Base-by-base conservation (phyloP, 2,329 filamentous ascomycete species). In the Fusarium tanahbumbuense region DNA sequence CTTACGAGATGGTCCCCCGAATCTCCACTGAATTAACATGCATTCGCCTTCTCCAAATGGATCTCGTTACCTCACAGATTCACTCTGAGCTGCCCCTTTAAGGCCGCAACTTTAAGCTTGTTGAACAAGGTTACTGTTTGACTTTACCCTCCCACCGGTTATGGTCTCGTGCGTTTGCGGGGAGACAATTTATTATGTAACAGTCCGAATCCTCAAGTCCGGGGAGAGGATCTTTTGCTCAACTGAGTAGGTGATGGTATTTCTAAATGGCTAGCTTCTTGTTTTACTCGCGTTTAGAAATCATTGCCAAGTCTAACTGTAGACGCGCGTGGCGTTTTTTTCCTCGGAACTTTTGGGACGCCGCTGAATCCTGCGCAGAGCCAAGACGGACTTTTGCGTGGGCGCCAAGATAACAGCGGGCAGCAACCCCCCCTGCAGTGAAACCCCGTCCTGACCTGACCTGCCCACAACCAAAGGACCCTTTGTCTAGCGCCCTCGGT, bases 401-500 rank as follows among this genome's bases (percentile, higher is more conserved):
- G 9, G 16, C 13, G 59, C 61, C 61, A 64, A 64, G 61, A 61
- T 23, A 32, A 49, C 60, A 49, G 27, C 44, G n/a, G n/a, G 16
- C 37, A 42, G 28, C 11, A 34, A 18, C 20, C 22, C 28, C 59
- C 67, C 67, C 41, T 58, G 56, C 20, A 49, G 16, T 49, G 48
- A 60, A 54, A 34, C 67, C 54, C 67, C 41, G 37, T 15, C 30
- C 18, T 18, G 34, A 12, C 34, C 34, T 12, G 18, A 46, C 18
- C 23, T 41, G n/a, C 49, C 27, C 62, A 52, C 42, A 50, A 59
- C 28, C 42, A 47, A 49, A 71, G 64, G 68, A 52, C 67, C 68
- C 68, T 70, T 70, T 70, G 68, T 67, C 53, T 70, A 70, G 68
- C 55, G 68, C 54, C 54, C 28, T 56, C 66, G 41, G 47, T 30